Conservation (phyloP, 2,329 filamentous ascomycete species). For the Pseudogymnoascus sp. region DNA sequence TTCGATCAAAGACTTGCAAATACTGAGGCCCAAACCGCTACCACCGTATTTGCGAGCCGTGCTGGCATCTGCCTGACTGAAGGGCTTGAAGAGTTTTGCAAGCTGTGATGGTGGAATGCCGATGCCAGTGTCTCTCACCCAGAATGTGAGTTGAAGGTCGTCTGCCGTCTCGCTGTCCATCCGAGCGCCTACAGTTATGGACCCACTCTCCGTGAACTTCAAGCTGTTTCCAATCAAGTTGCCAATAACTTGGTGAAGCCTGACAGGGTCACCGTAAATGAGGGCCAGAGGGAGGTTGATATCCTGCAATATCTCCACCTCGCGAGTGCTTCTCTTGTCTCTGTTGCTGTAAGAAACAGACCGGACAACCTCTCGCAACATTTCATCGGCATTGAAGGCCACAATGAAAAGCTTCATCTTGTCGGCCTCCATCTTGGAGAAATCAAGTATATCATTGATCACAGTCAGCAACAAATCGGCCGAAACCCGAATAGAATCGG, state of each 20-base stretch:
- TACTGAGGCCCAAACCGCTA: conserved; percentile 82
- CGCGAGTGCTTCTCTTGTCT: conserved; percentile 53
- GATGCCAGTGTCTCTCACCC: conserved; percentile 84
- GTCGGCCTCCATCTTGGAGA: conserved; percentile 87
- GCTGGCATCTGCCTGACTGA: conserved; percentile 85
- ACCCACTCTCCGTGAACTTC: conserved; percentile 84
- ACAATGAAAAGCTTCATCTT: conserved; percentile 74
- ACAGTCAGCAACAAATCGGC: conserved; percentile 82
- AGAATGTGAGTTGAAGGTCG: conserved; percentile 69
- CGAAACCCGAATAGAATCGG: conserved; percentile 77
- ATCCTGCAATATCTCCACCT: conserved; percentile 58
- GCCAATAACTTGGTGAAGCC: conserved; percentile 60
- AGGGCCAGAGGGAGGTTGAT: conserved; percentile 62
- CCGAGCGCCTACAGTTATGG: conserved; percentile 72
- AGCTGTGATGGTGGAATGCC: conserved; percentile 78
- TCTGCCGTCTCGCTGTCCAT: conserved; percentile 64
- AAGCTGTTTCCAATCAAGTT: conserved; percentile 89
- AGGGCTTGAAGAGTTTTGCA: conserved; percentile 81
- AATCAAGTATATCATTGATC: conserved; percentile 94
- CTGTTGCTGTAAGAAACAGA: conserved; percentile 59
- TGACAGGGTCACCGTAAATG: conserved; percentile 58
- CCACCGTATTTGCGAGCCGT: conserved; percentile 88
- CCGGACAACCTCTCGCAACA: conserved; percentile 56
- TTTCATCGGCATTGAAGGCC: conserved; percentile 57
- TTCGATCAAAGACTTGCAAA: conserved; percentile 90